These are phyloP conservation scores for Phoma herbarum DNA, from an alignment of 2,329 filamentous ascomycete genomes.

Conservation along the genomic window DNA sequence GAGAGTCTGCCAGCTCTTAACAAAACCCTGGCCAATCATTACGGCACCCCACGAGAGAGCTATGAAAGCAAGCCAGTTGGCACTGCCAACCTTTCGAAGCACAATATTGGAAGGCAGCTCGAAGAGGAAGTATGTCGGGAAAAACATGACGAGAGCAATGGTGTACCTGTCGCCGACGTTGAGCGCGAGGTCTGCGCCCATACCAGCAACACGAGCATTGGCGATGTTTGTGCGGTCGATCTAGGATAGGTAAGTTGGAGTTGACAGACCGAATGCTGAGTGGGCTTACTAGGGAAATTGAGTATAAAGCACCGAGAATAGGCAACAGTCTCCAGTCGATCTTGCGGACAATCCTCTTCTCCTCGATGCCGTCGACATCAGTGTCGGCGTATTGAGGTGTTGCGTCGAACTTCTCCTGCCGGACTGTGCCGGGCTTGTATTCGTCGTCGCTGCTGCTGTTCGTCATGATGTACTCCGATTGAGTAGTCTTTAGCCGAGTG, in stretches of 20 bases:
- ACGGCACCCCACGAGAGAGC: conserved; percentile 37
- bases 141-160: conserved; percentile 38
- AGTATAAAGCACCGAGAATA: conserved; percentile 52
- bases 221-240: conserved; percentile 25
- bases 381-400: conserved; percentile 3
- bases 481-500: background rate
- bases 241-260: background rate
- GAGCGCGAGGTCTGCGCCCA: conserved; percentile 36
- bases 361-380: conserved; percentile 28
- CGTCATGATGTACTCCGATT: background rate
- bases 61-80: conserved; percentile 40
- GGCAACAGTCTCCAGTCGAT: conserved; percentile 52
- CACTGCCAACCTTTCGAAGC: conserved; percentile 37
- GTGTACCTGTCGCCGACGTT: conserved; percentile 36
- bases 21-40: conserved; percentile 41
- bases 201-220: conserved; percentile 40
- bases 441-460: conserved; percentile 29
- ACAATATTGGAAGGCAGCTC: conserved; percentile 38
- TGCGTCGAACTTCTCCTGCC: conserved; percentile 22
- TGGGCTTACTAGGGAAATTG: conserved; percentile 49
- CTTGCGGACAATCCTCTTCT: conserved; percentile 37
- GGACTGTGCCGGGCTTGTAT: conserved; percentile 17
- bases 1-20: conserved; percentile 35
- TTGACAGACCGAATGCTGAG: conserved; percentile 11
- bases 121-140: conserved; percentile 38